A percentile compares a stretch with the other conserved stretches of the same genome.
Evolutionary conservation across 441 rosid genomes (phyloP).

Genomic region (Brassica balearica): DNA sequence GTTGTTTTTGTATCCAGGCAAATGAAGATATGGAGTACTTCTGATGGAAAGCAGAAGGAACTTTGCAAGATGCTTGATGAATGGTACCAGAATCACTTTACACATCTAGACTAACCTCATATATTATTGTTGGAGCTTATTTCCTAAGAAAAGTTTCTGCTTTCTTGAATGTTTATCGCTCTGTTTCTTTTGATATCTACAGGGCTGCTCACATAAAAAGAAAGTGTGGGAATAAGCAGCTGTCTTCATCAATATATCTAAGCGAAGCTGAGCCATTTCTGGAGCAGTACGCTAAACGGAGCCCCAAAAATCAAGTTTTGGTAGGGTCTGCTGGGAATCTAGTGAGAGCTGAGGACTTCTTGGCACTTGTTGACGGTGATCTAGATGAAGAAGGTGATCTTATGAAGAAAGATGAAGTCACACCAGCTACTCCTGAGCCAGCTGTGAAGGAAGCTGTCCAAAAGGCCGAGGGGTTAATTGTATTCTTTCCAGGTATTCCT

Average conservation of each 20-base stretch:
- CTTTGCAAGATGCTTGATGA: conserved; percentile 97
- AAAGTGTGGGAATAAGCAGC: conserved; percentile 73
- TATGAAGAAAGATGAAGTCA: conserved; percentile 54
- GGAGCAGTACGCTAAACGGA: conserved; percentile 82
- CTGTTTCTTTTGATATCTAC: conserved; percentile 40
- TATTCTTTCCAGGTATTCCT: conserved; percentile 94
- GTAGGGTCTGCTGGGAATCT: conserved; percentile 92
- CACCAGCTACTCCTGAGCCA: conserved; percentile 56
- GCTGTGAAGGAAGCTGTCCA: conserved; percentile 61
- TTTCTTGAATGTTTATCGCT: neutral
- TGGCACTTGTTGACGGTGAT: conserved; percentile 82
- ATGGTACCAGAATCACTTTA: conserved; percentile 60
- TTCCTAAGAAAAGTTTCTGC: too few relatives aligned
- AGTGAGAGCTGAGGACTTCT: conserved; percentile 77
- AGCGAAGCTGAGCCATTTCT: conserved; percentile 97
- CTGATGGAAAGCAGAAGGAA: conserved; percentile 81
- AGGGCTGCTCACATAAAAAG: conserved; percentile 81
- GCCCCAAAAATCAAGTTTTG: conserved; percentile 73
- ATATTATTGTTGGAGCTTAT: too few relatives aligned
- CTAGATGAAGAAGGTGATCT: conserved; percentile 97
- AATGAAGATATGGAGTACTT: conserved; percentile 91
- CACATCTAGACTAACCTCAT: neutral
- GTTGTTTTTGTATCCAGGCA: conserved; percentile 59
- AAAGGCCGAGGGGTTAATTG: conserved; percentile 80
- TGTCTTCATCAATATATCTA: conserved; percentile 79